phyloP scores from a whole-genome alignment of 2,329 filamentous ascomycete genomes.

The Alternaria arbusti region DNA sequence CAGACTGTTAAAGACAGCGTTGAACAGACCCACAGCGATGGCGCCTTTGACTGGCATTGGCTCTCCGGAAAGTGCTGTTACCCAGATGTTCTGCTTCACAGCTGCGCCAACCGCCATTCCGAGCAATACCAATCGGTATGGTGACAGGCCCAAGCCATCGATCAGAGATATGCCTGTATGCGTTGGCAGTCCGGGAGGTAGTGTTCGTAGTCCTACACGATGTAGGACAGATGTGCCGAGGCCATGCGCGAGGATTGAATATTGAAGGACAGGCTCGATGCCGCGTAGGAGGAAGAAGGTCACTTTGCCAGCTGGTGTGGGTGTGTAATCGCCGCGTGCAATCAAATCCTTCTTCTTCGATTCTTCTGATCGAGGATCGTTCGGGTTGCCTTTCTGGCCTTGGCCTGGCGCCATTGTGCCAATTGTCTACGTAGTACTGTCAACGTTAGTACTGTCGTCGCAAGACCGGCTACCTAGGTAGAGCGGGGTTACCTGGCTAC shows the following conservation, averaged over 20 bases:
- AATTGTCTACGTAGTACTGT: not conserved
- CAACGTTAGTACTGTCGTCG: not conserved
- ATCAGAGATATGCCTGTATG: constrained; percentile 49
- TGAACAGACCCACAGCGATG: constrained; percentile 57
- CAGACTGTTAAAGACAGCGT: constrained; percentile 61
- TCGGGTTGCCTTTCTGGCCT: not conserved
- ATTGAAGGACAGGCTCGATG: constrained; percentile 57
- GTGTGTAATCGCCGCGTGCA: constrained; percentile 50
- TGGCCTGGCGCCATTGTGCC: not conserved
- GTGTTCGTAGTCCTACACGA: constrained; percentile 52
- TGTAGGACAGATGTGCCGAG: constrained; percentile 53
- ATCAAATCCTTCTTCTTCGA: constrained; percentile 47
- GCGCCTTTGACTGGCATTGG: constrained; percentile 56
- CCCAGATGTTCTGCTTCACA: constrained; percentile 65
- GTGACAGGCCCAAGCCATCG: constrained; percentile 57
- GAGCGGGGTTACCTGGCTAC: not conserved
- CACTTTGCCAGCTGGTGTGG: constrained; percentile 48
- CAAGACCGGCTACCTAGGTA: not conserved
- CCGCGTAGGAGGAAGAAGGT: constrained; percentile 56
- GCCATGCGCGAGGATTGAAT: constrained; percentile 55
- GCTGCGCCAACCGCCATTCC: constrained; percentile 60
- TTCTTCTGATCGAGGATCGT: constrained; percentile 37
- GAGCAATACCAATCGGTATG: constrained; percentile 59
- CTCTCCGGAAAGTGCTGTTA: constrained; percentile 56
- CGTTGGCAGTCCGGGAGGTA: constrained; percentile 52